Percentiles rank a stretch among this genome's conserved stretches.
Evolutionary conservation across 768 basidiomycete species (phyloP).

Genomic region (Cystofilobasidium macerans): DNA sequence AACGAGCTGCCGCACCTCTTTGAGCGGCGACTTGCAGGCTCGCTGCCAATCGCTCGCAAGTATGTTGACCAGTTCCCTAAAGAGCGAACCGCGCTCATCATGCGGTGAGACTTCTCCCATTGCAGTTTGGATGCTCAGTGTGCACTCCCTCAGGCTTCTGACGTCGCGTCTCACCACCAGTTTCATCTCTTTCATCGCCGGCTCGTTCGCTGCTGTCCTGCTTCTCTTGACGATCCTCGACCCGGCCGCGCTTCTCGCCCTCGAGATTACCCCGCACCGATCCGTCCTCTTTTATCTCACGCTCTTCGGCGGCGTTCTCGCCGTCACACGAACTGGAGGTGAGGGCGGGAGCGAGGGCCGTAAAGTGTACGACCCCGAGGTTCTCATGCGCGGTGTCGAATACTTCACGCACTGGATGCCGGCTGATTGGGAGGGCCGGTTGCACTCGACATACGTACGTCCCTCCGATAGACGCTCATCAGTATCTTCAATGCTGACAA

Average conservation of each 20-base stretch:
- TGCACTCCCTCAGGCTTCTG: neutral
- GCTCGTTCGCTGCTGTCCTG: constrained; percentile 92
- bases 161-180: constrained; percentile 42
- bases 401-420: constrained; percentile 95
- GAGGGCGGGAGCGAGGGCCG: constrained; percentile 62
- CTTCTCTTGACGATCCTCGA: constrained; percentile 83
- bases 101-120: constrained; percentile 56
- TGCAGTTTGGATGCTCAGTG: no score
- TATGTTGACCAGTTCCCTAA: constrained; percentile 98
- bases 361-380: constrained; percentile 82
- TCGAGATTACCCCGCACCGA: constrained; percentile 86
- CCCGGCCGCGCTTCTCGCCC: constrained; percentile 82
- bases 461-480: neutral
- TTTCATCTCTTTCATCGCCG: constrained; percentile 90
- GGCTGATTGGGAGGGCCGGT: constrained; percentile 71
- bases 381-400: constrained; percentile 83
- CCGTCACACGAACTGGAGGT: constrained; percentile 85
- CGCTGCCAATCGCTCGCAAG: constrained; percentile 79
- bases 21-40: constrained; percentile 68
- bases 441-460: constrained; percentile 51
- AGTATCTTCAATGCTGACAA: neutral
- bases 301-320: constrained; percentile 75
- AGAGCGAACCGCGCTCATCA: constrained; percentile 74
- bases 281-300: constrained; percentile 88
- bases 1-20: constrained; percentile 95